Evolutionary conservation across 768 basidiomycete species (phyloP).

Genomic region (Udeniomyces megalosporus): DNA sequence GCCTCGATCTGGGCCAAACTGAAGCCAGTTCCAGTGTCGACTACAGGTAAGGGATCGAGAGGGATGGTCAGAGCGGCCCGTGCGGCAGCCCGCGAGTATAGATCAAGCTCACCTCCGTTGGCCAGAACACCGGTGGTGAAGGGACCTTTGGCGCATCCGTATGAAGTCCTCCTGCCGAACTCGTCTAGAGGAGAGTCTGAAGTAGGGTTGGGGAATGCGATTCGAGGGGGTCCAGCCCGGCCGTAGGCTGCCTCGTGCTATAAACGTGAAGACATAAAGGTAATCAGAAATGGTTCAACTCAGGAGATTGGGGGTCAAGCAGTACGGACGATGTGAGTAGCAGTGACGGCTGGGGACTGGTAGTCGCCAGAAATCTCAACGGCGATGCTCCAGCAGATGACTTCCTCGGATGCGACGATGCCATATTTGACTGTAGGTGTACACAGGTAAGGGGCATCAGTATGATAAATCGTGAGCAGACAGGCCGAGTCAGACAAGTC

Average conservation of each 20-base stretch:
- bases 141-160: conserved; percentile 26
- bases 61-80: too few relatives aligned
- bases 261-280: background rate
- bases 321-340: conserved; percentile 23
- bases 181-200: conserved; percentile 20
- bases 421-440: conserved; percentile 26
- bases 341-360: conserved; percentile 23
- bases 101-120: conserved; percentile 26
- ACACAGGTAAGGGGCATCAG: too few relatives aligned
- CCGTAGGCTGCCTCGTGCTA: conserved; percentile 21
- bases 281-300: background rate
- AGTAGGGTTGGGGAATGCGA: conserved; percentile 29
- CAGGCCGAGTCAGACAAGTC: too few relatives aligned
- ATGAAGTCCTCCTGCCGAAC: conserved; percentile 22
- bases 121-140: conserved; percentile 26
- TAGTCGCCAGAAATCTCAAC: conserved; percentile 24
- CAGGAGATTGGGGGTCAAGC: too few relatives aligned
- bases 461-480: too few relatives aligned
- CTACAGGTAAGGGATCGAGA: too few relatives aligned
- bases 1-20: conserved; percentile 25
- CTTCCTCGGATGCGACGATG: conserved; percentile 21
- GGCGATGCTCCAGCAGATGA: conserved; percentile 26
- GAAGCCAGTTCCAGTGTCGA: conserved; percentile 24
- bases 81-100: too few relatives aligned
- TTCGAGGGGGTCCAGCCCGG: conserved; percentile 25